These are phyloP conservation scores for Rhizopus arrhizus DNA, from an alignment of 371 early-diverging fungal genomes.

Conservation along the genomic window DNA sequence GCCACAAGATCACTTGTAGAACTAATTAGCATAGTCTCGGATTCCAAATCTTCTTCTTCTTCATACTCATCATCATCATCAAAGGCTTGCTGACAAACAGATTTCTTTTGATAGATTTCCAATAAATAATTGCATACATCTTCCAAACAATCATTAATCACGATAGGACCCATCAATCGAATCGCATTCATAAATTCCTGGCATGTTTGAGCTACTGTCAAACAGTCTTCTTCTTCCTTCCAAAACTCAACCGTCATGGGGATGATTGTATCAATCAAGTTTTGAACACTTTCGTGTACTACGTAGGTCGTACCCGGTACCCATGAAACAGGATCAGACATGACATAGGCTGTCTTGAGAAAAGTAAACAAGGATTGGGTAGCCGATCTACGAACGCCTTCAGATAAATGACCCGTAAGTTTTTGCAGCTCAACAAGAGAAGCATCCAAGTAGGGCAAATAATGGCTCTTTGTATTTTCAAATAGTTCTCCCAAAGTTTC, in stretches of 20 bases:
- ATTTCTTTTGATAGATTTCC: slow-evolving; percentile 75
- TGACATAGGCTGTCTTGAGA: slow-evolving; percentile 69
- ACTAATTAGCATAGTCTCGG: slow-evolving; percentile 52
- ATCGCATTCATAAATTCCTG: slow-evolving; percentile 72
- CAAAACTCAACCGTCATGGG: slow-evolving; percentile 69
- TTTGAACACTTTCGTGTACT: slow-evolving; percentile 73
- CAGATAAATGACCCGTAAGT: slow-evolving; percentile 69
- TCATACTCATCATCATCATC: slow-evolving; percentile 65
- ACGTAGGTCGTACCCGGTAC: slow-evolving; percentile 62
- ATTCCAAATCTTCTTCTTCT: slow-evolving; percentile 82
- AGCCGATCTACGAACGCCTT: slow-evolving; percentile 80
- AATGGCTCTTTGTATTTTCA: slow-evolving; percentile 67
- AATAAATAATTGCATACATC: slow-evolving; percentile 56
- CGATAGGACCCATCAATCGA: slow-evolving; percentile 74
- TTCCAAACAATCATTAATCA: slow-evolving; percentile 61
- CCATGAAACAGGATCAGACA: slow-evolving; percentile 69
- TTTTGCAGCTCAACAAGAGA: slow-evolving; percentile 62
- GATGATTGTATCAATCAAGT: slow-evolving; percentile 64
- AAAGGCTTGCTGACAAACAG: slow-evolving; percentile 74
- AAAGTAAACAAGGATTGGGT: slow-evolving; percentile 71
- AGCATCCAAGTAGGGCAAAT: slow-evolving; percentile 79
- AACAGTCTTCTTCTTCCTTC: slow-evolving; percentile 81
- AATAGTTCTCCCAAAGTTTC: slow-evolving; percentile 85
- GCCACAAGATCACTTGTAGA: slow-evolving; percentile 82
- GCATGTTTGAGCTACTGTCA: slow-evolving; percentile 76